phyloP scores from a whole-genome alignment of 2,329 filamentous ascomycete species.

The Aspergillus udagawae region DNA sequence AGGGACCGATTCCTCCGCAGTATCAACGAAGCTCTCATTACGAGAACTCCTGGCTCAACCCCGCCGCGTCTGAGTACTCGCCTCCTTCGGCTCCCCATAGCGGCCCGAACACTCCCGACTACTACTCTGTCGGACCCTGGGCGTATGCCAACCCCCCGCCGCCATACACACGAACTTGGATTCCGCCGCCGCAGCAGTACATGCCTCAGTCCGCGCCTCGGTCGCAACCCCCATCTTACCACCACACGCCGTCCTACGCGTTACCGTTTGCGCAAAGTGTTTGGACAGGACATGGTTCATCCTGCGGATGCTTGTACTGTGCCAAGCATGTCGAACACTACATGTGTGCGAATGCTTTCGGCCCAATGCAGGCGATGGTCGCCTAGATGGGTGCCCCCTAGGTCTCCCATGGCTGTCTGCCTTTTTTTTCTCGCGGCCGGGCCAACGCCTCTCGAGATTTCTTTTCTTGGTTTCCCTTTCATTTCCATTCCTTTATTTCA shows the following conservation, averaged over 20 bases:
- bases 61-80: constrained; percentile 48
- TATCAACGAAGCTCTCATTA: constrained; percentile 44
- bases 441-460: constrained; percentile 8
- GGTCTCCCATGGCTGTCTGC: constrained; percentile 3
- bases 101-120: constrained; percentile 46
- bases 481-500: constrained; percentile 19
- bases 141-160: constrained; percentile 40
- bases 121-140: constrained; percentile 43
- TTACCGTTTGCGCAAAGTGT: constrained; percentile 44
- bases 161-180: constrained; percentile 39
- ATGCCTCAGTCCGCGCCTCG: constrained; percentile 35
- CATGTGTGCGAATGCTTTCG: constrained; percentile 42
- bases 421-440: constrained; percentile 5
- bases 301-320: constrained; percentile 48
- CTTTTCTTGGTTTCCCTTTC: constrained; percentile 24
- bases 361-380: constrained; percentile 43
- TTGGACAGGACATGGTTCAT: constrained; percentile 46
- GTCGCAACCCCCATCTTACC: constrained; percentile 45
- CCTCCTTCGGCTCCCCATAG: constrained; percentile 48
- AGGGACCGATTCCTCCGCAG: constrained; percentile 48
- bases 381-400: constrained; percentile 28
- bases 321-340: constrained; percentile 49
- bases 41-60: constrained; percentile 51
- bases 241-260: constrained; percentile 46
- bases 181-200: constrained; percentile 33